Conservation (phyloP, 139 green algal species). For the Prasinococcaceae sp. region DNA sequence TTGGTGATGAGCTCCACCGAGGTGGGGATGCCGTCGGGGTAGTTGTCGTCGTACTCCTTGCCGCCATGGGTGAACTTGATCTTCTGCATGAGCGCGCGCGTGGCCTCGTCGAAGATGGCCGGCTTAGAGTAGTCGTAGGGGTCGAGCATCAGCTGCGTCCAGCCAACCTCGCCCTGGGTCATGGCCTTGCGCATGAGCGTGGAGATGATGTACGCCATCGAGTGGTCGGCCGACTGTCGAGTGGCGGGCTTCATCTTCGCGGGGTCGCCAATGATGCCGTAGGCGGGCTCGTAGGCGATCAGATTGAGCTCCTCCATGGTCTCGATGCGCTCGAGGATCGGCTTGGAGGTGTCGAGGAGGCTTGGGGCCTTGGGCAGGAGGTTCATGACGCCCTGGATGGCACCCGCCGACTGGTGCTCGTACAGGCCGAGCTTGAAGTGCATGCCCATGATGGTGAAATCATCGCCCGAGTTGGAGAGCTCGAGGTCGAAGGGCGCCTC, state of each 20-base stretch:
- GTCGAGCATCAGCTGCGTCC: constrained; percentile 1
- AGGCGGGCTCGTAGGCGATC: constrained; percentile 9
- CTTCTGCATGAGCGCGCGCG: constrained; percentile 5
- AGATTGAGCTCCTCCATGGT: neutral
- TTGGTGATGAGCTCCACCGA: neutral
- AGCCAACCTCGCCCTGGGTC: neutral
- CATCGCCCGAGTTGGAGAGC: neutral
- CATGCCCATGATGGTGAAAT: constrained; percentile 7
- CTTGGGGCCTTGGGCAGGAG: neutral
- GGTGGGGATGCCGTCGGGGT: constrained; percentile 10
- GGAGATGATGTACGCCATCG: constrained; percentile 9
- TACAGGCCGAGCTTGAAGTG: constrained; percentile 13
- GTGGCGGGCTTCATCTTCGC: constrained; percentile 5
- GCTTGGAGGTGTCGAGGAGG: neutral
- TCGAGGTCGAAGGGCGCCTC: constrained; percentile 2
- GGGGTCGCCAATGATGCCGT: constrained; percentile 9
- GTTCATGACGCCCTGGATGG: constrained; percentile 9
- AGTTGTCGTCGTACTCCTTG: constrained; percentile 8
- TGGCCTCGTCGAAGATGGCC: constrained; percentile 1
- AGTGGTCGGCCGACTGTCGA: constrained; percentile 7
- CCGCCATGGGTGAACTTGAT: constrained; percentile 1
- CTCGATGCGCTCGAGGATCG: neutral
- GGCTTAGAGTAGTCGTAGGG: constrained; percentile 2
- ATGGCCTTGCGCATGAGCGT: constrained; percentile 4
- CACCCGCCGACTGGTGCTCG: constrained; percentile 7